Conservation (phyloP, 805 yeast species). For the Zygoascus ofunaensis region DNA sequence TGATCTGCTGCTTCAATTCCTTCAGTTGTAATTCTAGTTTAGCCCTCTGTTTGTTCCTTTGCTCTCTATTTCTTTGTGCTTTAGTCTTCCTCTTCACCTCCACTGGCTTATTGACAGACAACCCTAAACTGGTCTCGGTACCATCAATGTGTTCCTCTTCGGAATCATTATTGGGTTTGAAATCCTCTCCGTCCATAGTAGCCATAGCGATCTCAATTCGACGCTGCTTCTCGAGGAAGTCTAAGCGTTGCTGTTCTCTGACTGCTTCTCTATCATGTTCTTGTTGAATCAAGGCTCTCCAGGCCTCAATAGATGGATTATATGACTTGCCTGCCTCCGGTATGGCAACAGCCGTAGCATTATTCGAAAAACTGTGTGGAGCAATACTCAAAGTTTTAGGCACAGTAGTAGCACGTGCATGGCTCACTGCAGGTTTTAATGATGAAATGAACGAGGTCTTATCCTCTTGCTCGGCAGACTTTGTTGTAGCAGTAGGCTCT, state of each 20-base stretch:
- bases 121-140: constrained; percentile 26
- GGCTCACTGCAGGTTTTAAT: constrained; percentile 20
- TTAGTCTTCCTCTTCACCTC: constrained; percentile 63
- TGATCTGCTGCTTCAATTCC: constrained; percentile 49
- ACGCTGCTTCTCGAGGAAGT: constrained; percentile 52
- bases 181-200: constrained; percentile 50
- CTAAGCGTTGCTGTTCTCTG: constrained; percentile 54
- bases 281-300: constrained; percentile 61
- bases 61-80: constrained; percentile 64
- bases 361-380: constrained; percentile 46
- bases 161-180: constrained; percentile 18
- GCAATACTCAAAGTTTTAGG: constrained; percentile 45
- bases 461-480: constrained; percentile 16
- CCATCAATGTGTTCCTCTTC: constrained; percentile 24
- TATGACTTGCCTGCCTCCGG: constrained; percentile 89
- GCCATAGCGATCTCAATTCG: constrained; percentile 58
- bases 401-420: constrained; percentile 18
- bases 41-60: constrained; percentile 40
- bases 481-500: constrained; percentile 1
- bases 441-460: constrained; percentile 5
- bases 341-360: constrained; percentile 29
- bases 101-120: constrained; percentile 64
- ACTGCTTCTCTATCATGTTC: constrained; percentile 61
- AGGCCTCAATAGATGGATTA: constrained; percentile 76
- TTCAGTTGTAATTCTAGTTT: constrained; percentile 49